Percentiles rank a stretch among this genome's conserved stretches.
Evolutionary conservation across 2,329 filamentous ascomycete species (phyloP).

Genomic region (Exophiala sideris): DNA sequence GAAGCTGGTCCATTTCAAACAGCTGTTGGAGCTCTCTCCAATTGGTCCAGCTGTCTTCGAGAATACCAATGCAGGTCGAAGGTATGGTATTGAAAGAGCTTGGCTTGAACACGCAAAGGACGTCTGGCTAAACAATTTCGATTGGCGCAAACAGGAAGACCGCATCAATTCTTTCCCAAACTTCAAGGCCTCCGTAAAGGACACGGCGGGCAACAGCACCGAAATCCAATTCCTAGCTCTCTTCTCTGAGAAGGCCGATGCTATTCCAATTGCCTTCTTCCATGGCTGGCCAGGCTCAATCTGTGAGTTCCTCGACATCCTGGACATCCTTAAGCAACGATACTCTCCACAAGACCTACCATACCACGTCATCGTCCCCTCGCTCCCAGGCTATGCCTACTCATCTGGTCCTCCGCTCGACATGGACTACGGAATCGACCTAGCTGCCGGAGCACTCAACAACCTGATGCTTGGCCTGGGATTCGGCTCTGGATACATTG

Average conservation of each 20-base stretch:
- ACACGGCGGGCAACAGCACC: slow-evolving; percentile 21
- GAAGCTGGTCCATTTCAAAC: background rate
- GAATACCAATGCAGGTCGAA: slow-evolving; percentile 1
- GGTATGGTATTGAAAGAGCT: slow-evolving; percentile 6
- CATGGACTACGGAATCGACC: slow-evolving; percentile 40
- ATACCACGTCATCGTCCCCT: slow-evolving; percentile 57
- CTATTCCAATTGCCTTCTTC: background rate
- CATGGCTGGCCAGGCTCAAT: slow-evolving; percentile 32
- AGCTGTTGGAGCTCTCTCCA: background rate
- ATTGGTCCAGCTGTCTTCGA: background rate
- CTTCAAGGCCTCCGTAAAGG: slow-evolving; percentile 26
- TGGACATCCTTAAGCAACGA: slow-evolving; percentile 44
- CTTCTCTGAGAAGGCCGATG: no score
- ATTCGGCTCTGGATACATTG: slow-evolving; percentile 51
- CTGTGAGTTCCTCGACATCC: slow-evolving; percentile 54
- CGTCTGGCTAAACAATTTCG: slow-evolving; percentile 8
- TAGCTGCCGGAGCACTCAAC: slow-evolving; percentile 47
- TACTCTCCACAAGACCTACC: slow-evolving; percentile 52
- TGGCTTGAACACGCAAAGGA: slow-evolving; percentile 6
- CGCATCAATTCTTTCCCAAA: slow-evolving; percentile 8
- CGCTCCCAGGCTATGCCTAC: slow-evolving; percentile 54
- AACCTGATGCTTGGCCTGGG: slow-evolving; percentile 53
- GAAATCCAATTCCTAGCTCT: background rate
- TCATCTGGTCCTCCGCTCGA: slow-evolving; percentile 47
- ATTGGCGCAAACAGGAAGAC: slow-evolving; percentile 8